Conservation (phyloP, 2,329 filamentous ascomycete genomes). For the Phaeosphaeria sp. region DNA sequence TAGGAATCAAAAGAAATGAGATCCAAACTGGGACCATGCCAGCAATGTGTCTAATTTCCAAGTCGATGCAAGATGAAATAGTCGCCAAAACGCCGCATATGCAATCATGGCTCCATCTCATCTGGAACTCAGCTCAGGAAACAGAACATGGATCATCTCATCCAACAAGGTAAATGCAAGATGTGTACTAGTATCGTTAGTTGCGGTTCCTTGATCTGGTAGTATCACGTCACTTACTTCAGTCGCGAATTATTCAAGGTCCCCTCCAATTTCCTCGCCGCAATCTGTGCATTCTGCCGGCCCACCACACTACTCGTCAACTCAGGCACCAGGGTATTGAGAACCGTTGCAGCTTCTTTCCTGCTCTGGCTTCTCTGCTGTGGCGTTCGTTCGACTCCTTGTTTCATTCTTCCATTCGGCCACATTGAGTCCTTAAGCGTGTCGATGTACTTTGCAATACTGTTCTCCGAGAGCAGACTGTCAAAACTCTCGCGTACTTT, state of each 20-base stretch:
- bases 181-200: conserved; percentile 53
- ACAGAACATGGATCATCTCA: conserved; percentile 55
- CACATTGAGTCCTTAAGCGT: conserved; percentile 80
- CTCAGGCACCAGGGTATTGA: conserved; percentile 89
- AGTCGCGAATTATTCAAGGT: conserved; percentile 89
- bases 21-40: background rate
- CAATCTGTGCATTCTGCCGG: conserved; percentile 86
- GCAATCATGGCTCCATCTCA: conserved; percentile 9
- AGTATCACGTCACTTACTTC: conserved; percentile 70
- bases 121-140: conserved; percentile 41
- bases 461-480: conserved; percentile 76
- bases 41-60: background rate
- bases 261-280: conserved; percentile 86
- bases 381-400: conserved; percentile 64
- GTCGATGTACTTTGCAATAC: conserved; percentile 76
- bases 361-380: conserved; percentile 80
- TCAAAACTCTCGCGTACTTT: conserved; percentile 89
- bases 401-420: conserved; percentile 70
- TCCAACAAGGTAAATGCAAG: conserved; percentile 59
- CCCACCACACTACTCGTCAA: conserved; percentile 93
- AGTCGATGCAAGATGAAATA: background rate
- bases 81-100: background rate
- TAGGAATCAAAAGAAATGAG: too few relatives aligned
- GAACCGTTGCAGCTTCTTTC: conserved; percentile 85
- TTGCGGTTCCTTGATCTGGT: conserved; percentile 13